These are phyloP conservation scores for Aspergillus vadensis DNA, from an alignment of 2,329 filamentous ascomycete species.

Conservation along the genomic window DNA sequence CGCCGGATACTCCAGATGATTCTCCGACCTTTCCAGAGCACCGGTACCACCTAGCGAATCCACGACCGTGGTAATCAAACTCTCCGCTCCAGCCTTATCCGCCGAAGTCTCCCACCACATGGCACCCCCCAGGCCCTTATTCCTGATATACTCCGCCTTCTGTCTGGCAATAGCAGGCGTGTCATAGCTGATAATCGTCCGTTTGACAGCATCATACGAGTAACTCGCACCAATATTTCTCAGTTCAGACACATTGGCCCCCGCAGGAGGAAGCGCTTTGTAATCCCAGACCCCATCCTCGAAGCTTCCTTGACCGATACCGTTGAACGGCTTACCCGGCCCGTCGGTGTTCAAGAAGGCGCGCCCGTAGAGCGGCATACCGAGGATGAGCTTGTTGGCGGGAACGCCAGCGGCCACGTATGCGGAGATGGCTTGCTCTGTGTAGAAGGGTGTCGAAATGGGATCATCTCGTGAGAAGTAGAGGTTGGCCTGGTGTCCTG, in stretches of 20 bases:
- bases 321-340: conserved; percentile 67
- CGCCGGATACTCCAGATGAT: conserved; percentile 14
- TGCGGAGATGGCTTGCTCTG: conserved; percentile 67
- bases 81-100: conserved; percentile 66
- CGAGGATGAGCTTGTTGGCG: conserved; percentile 75
- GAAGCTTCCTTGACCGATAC: conserved; percentile 78
- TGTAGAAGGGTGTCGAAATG: conserved; percentile 74
- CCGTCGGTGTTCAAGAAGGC: conserved; percentile 80
- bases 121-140: conserved; percentile 72
- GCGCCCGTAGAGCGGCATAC: conserved; percentile 90
- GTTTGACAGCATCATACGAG: conserved; percentile 65
- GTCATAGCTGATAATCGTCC: conserved; percentile 74
- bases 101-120: conserved; percentile 97
- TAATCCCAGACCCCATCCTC: conserved; percentile 86
- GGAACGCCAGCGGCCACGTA: conserved; percentile 69
- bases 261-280: conserved; percentile 74
- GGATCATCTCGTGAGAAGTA: conserved; percentile 62
- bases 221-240: conserved; percentile 66
- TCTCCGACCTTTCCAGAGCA: conserved; percentile 10
- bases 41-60: conserved; percentile 5
- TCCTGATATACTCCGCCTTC: conserved; percentile 73
- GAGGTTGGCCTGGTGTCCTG: conserved; percentile 82
- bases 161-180: conserved; percentile 65
- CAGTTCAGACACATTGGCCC: conserved; percentile 64
- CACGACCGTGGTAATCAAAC: conserved; percentile 62